These are phyloP conservation scores for Buxus sempervirens DNA, from an alignment of 164 flowering plant genomes.

Conservation along the genomic window DNA sequence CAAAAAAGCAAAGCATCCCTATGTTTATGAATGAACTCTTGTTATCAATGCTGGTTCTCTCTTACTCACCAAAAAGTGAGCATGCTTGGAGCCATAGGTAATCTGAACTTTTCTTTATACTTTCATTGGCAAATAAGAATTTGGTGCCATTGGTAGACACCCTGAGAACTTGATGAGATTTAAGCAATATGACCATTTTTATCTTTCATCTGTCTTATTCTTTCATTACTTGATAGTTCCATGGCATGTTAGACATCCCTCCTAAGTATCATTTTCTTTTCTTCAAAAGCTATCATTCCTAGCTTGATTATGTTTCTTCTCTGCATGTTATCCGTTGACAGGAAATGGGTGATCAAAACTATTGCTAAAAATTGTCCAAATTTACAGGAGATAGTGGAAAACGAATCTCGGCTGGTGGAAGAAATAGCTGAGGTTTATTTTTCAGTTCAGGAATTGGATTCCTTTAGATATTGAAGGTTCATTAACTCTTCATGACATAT, in stretches of 20 bases:
- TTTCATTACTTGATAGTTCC: background rate
- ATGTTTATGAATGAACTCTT: constrained; percentile 60
- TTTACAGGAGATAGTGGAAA: constrained; percentile 49
- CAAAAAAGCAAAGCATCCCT: constrained; percentile 36
- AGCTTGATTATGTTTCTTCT: background rate
- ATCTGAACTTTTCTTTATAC: background rate
- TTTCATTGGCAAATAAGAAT: background rate
- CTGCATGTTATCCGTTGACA: constrained; percentile 28
- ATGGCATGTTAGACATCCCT: background rate
- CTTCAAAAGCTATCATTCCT: background rate
- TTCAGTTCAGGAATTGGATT: constrained; percentile 36
- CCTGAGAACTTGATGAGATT: background rate
- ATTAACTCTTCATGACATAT: constrained; percentile 20
- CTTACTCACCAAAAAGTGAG: constrained; percentile 86
- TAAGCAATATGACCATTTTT: background rate
- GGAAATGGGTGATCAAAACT: constrained; percentile 88
- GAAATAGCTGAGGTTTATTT: constrained; percentile 79
- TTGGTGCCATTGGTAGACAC: background rate
- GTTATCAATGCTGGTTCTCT: constrained; percentile 67
- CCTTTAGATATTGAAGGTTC: constrained; percentile 38
- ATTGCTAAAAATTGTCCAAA: constrained; percentile 41
- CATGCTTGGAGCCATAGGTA: constrained; percentile 95
- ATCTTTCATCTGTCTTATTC: background rate
- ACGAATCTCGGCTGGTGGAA: constrained; percentile 82
- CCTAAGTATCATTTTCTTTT: background rate